phyloP scores from a whole-genome alignment of 2,329 filamentous ascomycete species.

The Zarea fungicola region DNA sequence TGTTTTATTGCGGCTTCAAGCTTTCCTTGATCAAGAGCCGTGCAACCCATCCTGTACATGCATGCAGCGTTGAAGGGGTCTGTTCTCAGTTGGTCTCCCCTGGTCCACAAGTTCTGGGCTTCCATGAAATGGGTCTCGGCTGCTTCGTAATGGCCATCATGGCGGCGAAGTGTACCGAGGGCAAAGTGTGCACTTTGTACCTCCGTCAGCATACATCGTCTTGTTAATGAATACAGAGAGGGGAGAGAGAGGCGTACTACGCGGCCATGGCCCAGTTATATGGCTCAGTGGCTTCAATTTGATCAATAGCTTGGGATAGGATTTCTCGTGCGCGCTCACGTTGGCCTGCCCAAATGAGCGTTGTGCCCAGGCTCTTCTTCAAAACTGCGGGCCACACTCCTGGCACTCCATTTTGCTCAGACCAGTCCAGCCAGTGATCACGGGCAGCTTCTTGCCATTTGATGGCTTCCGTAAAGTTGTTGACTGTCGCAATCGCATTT shows the following conservation, averaged over 20 bases:
- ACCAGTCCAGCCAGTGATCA: not conserved
- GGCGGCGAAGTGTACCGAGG: conserved; percentile 7
- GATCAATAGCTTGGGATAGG: not conserved
- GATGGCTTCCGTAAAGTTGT: not conserved
- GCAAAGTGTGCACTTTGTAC: conserved; percentile 11
- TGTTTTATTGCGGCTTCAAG: conserved; percentile 15
- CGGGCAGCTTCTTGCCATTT: not conserved
- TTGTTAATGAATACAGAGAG: not conserved
- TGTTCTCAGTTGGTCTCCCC: conserved; percentile 3
- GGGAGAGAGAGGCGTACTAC: conserved; percentile 8
- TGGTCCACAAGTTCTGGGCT: conserved; percentile 13
- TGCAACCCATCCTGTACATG: conserved; percentile 11
- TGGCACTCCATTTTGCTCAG: not conserved
- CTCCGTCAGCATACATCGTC: not conserved
- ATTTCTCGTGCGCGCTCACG: not conserved
- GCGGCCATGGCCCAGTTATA: conserved; percentile 1
- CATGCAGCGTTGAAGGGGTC: conserved; percentile 13
- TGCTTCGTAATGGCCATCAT: not conserved
- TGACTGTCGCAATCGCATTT: not conserved
- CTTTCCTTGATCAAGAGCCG: conserved; percentile 13
- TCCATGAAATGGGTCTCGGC: conserved; percentile 13
- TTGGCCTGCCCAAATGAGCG: not conserved
- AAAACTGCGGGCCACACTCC: not conserved
- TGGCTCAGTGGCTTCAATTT: not conserved
- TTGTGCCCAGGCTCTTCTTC: conserved; percentile 1